Evolutionary conservation across 148 eudicot genomes (phyloP).

Genomic region (Chenopodium suecicum): DNA sequence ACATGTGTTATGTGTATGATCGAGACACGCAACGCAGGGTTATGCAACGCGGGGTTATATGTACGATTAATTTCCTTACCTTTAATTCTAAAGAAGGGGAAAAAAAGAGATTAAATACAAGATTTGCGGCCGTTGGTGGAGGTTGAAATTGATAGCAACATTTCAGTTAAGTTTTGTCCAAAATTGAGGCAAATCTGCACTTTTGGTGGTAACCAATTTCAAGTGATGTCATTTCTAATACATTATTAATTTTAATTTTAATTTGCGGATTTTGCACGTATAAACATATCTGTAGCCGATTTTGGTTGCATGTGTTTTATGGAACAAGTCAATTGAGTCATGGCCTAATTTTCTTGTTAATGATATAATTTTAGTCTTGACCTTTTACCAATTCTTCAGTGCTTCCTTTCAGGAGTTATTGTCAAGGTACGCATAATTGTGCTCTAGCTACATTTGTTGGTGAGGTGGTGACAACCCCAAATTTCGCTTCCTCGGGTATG

Average conservation of each 20-base stretch:
- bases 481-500: too few species aligned
- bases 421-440: background rate
- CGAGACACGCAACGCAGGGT: too few species aligned
- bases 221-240: background rate
- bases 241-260: background rate
- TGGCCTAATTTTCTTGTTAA: background rate
- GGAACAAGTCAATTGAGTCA: background rate
- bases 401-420: background rate
- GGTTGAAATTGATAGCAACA: background rate
- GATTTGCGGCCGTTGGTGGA: background rate
- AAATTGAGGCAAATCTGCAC: background rate
- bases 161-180: background rate
- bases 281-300: slow-evolving; percentile 11
- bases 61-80: too few species aligned
- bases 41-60: too few species aligned
- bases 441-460: too few species aligned
- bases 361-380: background rate
- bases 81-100: too few species aligned
- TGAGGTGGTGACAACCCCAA: too few species aligned
- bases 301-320: background rate
- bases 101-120: background rate
- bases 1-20: too few species aligned
- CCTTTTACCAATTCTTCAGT: background rate
- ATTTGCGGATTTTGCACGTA: background rate
- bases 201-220: background rate